These are phyloP conservation scores for Pigoraptor vietnamica DNA, from an alignment of 78 protist species.

Conservation along the genomic window DNA sequence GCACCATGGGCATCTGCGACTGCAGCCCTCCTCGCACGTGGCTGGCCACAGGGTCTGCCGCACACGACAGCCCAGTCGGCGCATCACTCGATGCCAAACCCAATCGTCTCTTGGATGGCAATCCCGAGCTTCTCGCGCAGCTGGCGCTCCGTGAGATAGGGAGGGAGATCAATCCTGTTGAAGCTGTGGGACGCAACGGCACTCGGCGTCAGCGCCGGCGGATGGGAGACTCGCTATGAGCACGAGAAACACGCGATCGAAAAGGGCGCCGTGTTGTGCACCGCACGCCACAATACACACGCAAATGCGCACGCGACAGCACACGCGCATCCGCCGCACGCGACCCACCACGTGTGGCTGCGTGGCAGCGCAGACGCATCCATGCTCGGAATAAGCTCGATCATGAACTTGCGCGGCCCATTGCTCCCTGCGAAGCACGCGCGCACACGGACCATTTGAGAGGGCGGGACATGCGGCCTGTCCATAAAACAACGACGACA, in stretches of 20 bases:
- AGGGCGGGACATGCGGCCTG: not conserved
- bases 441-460: not conserved
- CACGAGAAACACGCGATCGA: not conserved
- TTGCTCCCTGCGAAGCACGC: constrained; percentile 24
- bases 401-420: constrained; percentile 29
- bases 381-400: not conserved
- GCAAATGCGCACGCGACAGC: not conserved
- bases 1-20: too few relatives aligned
- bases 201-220: too few relatives aligned
- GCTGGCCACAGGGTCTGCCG: too few relatives aligned
- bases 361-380: not conserved
- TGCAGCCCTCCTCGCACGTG: too few relatives aligned
- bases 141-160: not conserved
- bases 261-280: not conserved
- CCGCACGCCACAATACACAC: not conserved
- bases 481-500: not conserved
- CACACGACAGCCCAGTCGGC: too few relatives aligned
- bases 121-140: constrained; percentile 26
- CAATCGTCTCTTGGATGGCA: constrained; percentile 47
- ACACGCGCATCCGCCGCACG: not conserved
- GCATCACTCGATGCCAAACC: constrained; percentile 36
- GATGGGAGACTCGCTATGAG: not conserved
- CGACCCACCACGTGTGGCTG: constrained; percentile 1
- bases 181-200: constrained; percentile 57
- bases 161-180: constrained; percentile 43